Conservation (phyloP, 2,329 filamentous ascomycete genomes). For the Dothistroma pini region DNA sequence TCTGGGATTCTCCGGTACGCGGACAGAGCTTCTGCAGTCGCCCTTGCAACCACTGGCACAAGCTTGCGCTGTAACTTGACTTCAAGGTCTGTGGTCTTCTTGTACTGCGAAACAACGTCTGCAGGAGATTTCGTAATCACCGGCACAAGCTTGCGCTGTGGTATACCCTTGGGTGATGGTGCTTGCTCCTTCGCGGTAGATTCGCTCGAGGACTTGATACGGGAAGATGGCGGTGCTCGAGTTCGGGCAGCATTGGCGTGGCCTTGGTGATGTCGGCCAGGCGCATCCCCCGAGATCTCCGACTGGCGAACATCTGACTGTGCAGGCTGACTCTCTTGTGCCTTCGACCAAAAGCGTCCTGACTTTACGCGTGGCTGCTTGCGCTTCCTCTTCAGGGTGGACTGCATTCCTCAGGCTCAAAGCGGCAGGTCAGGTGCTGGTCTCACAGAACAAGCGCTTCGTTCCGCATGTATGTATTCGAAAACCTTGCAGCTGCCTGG, state of each 20-base stretch:
- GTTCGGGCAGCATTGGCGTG: not conserved
- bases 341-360: not conserved
- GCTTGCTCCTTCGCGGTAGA: not conserved
- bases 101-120: not conserved
- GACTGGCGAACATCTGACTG: not conserved
- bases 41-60: not conserved
- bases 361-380: not conserved
- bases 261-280: not conserved
- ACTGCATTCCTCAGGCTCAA: conserved; percentile 5
- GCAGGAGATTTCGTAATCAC: not conserved
- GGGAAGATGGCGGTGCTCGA: not conserved
- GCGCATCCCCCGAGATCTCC: not conserved
- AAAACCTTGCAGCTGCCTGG: not conserved
- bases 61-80: not conserved
- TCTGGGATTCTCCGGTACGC: not conserved
- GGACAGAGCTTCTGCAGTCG: not conserved
- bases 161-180: not conserved
- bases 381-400: conserved; percentile 5
- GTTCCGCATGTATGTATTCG: not conserved
- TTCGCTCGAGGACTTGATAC: not conserved
- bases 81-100: not conserved
- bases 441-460: too few relatives aligned
- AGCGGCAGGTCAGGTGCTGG: not conserved
- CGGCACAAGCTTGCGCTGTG: not conserved
- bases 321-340: not conserved